A percentile compares a stretch with the other conserved stretches of the same genome.
phyloP scores from a whole-genome alignment of 768 basidiomycete genomes.

The Boletus reticuloceps region DNA sequence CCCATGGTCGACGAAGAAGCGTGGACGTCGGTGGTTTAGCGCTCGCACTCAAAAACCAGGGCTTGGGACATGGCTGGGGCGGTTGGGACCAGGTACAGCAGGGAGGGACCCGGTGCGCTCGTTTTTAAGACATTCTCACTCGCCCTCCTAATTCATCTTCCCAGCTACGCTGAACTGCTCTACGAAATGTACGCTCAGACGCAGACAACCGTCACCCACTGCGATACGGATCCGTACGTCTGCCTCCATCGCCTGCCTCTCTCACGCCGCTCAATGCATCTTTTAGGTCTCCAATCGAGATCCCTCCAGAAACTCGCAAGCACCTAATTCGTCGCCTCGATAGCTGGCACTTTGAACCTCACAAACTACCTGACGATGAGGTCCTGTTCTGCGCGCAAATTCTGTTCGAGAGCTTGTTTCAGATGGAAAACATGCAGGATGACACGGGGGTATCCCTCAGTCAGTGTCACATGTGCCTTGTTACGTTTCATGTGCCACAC shows the following conservation, averaged over 20 bases:
- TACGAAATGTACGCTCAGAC: conserved; percentile 86
- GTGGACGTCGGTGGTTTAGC: conserved; percentile 90
- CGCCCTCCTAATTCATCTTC: conserved; percentile 11
- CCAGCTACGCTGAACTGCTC: conserved; percentile 77
- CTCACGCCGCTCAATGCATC: conserved; percentile 11
- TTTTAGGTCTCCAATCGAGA: conserved; percentile 46
- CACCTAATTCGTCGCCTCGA: conserved; percentile 68
- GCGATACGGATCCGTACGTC: conserved; percentile 26
- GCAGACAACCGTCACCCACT: conserved; percentile 63
- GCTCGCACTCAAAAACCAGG: conserved; percentile 64
- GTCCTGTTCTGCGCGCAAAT: conserved; percentile 77
- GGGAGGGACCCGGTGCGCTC: conserved; percentile 49
- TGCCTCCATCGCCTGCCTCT: not conserved
- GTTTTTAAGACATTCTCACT: conserved; percentile 1
- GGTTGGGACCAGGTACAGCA: conserved; percentile 50
- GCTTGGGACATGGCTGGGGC: conserved; percentile 71
- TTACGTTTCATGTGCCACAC: conserved; percentile 17
- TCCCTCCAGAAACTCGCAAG: conserved; percentile 48
- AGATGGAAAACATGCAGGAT: conserved; percentile 70
- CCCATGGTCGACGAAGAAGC: conserved; percentile 56
- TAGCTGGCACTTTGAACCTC: conserved; percentile 90
- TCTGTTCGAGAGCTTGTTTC: conserved; percentile 82
- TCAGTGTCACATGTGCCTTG: conserved; percentile 36
- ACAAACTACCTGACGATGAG: conserved; percentile 78
- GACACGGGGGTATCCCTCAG: conserved; percentile 56